These are phyloP conservation scores for Tylopilus plumbeoviolaceoides DNA, from an alignment of 768 basidiomycete genomes.

Conservation along the genomic window DNA sequence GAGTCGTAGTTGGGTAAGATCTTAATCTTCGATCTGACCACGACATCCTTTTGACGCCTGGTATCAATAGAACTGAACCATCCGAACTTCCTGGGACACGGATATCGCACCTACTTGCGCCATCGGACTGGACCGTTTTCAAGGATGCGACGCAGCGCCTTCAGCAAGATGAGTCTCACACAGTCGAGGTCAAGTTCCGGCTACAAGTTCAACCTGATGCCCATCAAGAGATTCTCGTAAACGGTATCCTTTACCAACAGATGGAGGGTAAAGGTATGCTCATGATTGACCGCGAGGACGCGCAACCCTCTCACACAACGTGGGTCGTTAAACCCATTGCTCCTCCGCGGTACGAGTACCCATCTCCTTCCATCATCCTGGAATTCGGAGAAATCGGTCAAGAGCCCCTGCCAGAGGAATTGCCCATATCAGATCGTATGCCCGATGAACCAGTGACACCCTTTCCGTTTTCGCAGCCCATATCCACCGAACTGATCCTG, in stretches of 20 bases:
- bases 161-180: slow-evolving; percentile 88
- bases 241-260: slow-evolving; percentile 60
- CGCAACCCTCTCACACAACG: slow-evolving; percentile 92
- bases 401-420: slow-evolving; percentile 33
- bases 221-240: slow-evolving; percentile 51
- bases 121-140: slow-evolving; percentile 79
- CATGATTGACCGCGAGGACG: slow-evolving; percentile 89
- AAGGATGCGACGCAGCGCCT: slow-evolving; percentile 81
- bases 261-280: slow-evolving; percentile 99
- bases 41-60: slow-evolving; percentile 11
- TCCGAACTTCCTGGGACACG: slow-evolving; percentile 73
- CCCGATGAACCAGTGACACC: slow-evolving; percentile 52
- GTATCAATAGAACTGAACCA: slow-evolving; percentile 64
- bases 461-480: slow-evolving; percentile 72
- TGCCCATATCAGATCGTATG: slow-evolving; percentile 36
- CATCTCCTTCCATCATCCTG: slow-evolving; percentile 57
- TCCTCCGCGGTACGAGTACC: slow-evolving; percentile 63
- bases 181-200: slow-evolving; percentile 87
- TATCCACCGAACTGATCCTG: slow-evolving; percentile 79
- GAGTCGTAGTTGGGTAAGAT: slow-evolving; percentile 82
- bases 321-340: slow-evolving; percentile 91
- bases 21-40: neutral
- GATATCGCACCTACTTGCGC: slow-evolving; percentile 76
- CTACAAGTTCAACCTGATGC: slow-evolving; percentile 66
- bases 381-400: slow-evolving; percentile 42